These are phyloP conservation scores for Periconia sp. DNA, from an alignment of 2,329 filamentous ascomycete species.

Conservation along the genomic window DNA sequence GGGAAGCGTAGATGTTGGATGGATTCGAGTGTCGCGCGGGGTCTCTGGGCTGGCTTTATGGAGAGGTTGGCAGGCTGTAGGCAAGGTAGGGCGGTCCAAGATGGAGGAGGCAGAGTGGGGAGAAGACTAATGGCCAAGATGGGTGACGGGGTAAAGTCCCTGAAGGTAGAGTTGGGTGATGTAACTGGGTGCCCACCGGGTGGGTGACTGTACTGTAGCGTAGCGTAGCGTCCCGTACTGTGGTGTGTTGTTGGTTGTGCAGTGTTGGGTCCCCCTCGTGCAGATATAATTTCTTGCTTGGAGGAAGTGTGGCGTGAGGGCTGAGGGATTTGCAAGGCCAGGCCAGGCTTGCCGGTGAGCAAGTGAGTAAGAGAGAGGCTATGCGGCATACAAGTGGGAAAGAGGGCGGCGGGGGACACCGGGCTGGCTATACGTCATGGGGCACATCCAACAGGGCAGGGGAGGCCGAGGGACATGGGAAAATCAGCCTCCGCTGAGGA, in stretches of 20 bases:
- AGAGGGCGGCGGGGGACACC: not conserved
- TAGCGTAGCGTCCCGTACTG: not conserved
- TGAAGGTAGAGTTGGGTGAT: not conserved
- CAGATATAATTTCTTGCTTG: not conserved
- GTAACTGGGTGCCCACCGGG: not conserved
- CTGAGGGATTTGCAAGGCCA: not conserved
- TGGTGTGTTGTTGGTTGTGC: too few species aligned
- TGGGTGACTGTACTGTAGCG: not conserved
- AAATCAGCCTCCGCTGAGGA: too few species aligned
- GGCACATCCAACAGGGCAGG: not conserved
- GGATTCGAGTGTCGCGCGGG: conserved; percentile 14
- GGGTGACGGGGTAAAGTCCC: not conserved
- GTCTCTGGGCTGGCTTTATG: conserved; percentile 21
- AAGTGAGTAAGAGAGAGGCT: not conserved
- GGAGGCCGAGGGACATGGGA: too few species aligned
- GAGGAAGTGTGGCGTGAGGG: not conserved
- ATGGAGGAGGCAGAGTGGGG: conserved; percentile 6
- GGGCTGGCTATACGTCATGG: not conserved
- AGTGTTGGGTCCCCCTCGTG: too few species aligned
- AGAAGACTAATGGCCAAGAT: not conserved
- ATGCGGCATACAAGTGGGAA: too few species aligned
- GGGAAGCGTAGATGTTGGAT: conserved; percentile 3
- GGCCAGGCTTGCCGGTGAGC: not conserved
- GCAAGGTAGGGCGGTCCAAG: conserved; percentile 9
- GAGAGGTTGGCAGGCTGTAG: conserved; percentile 11